Conservation (phyloP, 176 grass and related monocot species). For the Cymbopogon citratus region DNA sequence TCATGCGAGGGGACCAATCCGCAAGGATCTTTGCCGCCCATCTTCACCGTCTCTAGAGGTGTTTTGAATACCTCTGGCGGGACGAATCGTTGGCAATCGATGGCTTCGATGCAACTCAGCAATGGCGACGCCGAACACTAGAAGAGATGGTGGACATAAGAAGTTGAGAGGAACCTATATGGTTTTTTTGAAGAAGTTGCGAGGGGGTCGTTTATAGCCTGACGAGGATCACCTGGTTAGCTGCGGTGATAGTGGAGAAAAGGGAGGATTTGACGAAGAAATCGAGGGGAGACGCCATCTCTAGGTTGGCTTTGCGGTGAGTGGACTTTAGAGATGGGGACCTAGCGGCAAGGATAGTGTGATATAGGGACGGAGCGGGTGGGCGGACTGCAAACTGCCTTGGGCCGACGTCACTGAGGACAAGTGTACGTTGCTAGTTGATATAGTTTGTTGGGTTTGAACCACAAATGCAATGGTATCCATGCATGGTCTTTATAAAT, state of each 20-base stretch:
- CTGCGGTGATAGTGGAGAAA: rapidly evolving
- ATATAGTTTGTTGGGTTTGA: neutral
- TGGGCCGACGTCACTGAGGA: neutral
- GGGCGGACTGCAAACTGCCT: neutral
- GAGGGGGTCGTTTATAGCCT: neutral
- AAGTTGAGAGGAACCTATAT: neutral
- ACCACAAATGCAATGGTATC: neutral
- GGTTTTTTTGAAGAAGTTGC: neutral
- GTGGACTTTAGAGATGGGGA: neutral
- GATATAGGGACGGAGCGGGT: neutral
- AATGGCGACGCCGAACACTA: neutral
- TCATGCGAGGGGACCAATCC: neutral
- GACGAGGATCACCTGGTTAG: neutral
- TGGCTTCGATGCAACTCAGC: neutral
- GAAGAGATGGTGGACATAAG: neutral
- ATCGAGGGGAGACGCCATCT: neutral
- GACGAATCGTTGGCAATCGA: neutral
- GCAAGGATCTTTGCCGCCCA: neutral
- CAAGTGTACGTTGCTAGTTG: neutral
- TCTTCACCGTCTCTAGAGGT: neutral
- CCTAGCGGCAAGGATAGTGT: neutral
- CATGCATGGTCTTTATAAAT: neutral
- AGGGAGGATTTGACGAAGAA: no score
- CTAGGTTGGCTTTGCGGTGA: neutral
- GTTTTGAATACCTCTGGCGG: neutral